Conservation (phyloP, 2,329 filamentous ascomycete species). For the Fusarium solani-melongenae region DNA sequence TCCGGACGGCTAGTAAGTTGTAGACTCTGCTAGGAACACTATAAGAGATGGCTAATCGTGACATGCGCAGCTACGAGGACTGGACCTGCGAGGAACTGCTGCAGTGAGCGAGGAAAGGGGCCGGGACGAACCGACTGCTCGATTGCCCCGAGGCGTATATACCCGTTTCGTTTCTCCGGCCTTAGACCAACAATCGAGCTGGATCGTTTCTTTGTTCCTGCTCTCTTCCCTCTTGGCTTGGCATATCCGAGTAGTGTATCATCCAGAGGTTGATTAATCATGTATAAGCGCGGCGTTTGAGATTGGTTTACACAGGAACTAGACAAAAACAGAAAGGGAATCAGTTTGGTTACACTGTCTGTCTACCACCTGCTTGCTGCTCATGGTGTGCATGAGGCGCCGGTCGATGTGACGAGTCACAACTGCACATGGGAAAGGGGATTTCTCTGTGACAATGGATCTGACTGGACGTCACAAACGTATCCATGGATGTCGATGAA, state of each 20-base stretch:
- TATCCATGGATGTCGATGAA: background rate
- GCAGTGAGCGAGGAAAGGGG: constrained; percentile 55
- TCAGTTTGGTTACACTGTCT: constrained; percentile 30
- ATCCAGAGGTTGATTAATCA: constrained; percentile 41
- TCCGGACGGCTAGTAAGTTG: constrained; percentile 90
- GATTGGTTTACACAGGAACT: constrained; percentile 44
- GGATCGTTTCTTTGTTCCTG: constrained; percentile 24
- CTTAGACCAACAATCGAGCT: constrained; percentile 40
- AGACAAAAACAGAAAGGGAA: constrained; percentile 42
- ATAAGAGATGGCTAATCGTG: constrained; percentile 19
- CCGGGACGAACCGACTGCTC: constrained; percentile 20
- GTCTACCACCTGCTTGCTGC: constrained; percentile 9
- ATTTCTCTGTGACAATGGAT: constrained; percentile 2
- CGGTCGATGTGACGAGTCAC: constrained; percentile 14
- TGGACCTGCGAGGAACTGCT: constrained; percentile 98
- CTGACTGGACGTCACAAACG: constrained; percentile 9
- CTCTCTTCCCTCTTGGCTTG: constrained; percentile 24
- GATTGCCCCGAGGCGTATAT: constrained; percentile 42
- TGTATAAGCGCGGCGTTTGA: constrained; percentile 54
- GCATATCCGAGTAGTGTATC: constrained; percentile 21
- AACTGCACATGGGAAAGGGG: background rate
- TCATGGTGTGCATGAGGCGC: constrained; percentile 14
- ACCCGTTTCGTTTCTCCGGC: constrained; percentile 37
- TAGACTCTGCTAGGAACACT: background rate
- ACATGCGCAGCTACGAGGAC: constrained; percentile 84